phyloP scores from a whole-genome alignment of 2,329 filamentous ascomycete genomes.

The Blumeriella jaapii region DNA sequence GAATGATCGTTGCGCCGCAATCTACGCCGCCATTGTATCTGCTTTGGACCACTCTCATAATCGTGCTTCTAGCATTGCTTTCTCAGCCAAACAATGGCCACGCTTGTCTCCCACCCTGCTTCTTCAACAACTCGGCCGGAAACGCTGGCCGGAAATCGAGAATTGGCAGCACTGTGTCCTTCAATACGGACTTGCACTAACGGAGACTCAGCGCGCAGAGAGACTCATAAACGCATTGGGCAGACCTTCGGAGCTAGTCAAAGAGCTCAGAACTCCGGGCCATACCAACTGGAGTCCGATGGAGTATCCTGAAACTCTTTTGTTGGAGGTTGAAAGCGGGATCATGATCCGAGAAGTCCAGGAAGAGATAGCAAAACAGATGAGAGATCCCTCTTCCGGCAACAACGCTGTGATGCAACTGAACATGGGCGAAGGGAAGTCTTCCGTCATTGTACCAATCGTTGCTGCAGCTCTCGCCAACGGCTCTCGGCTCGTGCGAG shows the following conservation, averaged over 20 bases:
- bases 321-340: slow-evolving; percentile 52
- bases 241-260: slow-evolving; percentile 27
- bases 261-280: slow-evolving; percentile 39
- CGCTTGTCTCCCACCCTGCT: slow-evolving; percentile 7
- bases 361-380: slow-evolving; percentile 40
- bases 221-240: slow-evolving; percentile 27
- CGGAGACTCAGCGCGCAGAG: slow-evolving; percentile 14
- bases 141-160: slow-evolving; percentile 1
- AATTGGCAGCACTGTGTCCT: slow-evolving; percentile 12
- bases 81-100: background rate
- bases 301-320: slow-evolving; percentile 44
- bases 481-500: slow-evolving; percentile 37
- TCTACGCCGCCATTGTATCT: background rate
- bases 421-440: slow-evolving; percentile 64
- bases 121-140: slow-evolving; percentile 1
- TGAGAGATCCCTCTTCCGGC: slow-evolving; percentile 33
- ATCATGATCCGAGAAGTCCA: slow-evolving; percentile 45
- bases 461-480: slow-evolving; percentile 43
- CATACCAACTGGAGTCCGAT: slow-evolving; percentile 43
- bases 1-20: background rate
- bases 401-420: slow-evolving; percentile 49
- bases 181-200: slow-evolving; percentile 13
- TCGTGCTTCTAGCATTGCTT: background rate
- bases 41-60: background rate
- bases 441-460: slow-evolving; percentile 57